These are phyloP conservation scores for Mrakia frigida DNA, from an alignment of 768 basidiomycete species.

Conservation along the genomic window DNA sequence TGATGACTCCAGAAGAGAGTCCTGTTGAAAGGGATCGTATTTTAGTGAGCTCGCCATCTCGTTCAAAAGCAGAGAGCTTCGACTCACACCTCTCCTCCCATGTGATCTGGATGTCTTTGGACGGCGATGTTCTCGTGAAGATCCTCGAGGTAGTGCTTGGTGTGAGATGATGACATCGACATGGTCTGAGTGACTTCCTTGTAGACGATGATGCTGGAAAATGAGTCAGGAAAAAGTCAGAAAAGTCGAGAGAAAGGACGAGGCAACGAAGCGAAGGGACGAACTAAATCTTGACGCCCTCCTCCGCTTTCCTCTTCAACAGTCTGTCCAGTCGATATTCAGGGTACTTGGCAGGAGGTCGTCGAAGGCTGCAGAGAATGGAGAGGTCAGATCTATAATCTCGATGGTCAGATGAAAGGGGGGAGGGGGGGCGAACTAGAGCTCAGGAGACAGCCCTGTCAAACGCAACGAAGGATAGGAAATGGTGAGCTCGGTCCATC, in stretches of 20 bases:
- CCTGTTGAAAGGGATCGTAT: too few species aligned
- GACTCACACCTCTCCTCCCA: conserved; percentile 36
- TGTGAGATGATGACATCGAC: conserved; percentile 74
- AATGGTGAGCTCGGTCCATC: conserved; percentile 7
- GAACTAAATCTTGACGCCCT: conserved; percentile 79
- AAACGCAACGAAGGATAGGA: background rate
- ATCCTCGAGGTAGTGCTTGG: conserved; percentile 65
- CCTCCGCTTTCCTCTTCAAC: conserved; percentile 77
- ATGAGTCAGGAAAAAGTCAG: background rate
- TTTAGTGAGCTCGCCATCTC: too few species aligned
- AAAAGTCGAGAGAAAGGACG: background rate
- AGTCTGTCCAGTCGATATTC: conserved; percentile 86
- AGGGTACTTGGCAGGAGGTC: conserved; percentile 76
- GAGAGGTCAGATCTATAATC: conserved; percentile 5
- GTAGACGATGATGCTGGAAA: conserved; percentile 66
- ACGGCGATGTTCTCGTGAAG: conserved; percentile 82
- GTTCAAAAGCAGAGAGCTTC: too few species aligned
- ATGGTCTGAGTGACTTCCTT: conserved; percentile 94
- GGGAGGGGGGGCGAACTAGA: conserved; percentile 48
- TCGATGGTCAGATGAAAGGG: background rate
- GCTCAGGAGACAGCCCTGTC: conserved; percentile 80
- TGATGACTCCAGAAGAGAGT: conserved; percentile 77
- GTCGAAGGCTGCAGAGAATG: conserved; percentile 60
- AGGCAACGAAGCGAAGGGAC: background rate
- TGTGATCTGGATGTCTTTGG: conserved; percentile 49